Conservation (phyloP, 2,329 filamentous ascomycete species). For the Blastomyces parvus region DNA sequence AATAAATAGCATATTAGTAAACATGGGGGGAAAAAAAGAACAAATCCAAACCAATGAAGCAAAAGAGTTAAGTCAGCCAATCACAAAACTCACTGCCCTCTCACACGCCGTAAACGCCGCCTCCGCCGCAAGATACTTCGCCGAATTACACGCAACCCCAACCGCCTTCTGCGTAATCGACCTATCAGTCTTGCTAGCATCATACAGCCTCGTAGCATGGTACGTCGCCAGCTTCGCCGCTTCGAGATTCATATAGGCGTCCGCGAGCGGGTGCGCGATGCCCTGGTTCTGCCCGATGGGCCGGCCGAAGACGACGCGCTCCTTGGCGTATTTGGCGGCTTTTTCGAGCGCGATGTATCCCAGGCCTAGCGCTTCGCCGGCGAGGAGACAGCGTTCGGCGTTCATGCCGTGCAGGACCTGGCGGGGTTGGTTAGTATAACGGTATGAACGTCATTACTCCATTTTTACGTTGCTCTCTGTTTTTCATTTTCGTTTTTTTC, state of each 20-base stretch:
- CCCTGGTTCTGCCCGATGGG: constrained; percentile 53
- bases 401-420: constrained; percentile 67
- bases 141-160: constrained; percentile 50
- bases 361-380: constrained; percentile 69
- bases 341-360: constrained; percentile 61
- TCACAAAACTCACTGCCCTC: constrained; percentile 41
- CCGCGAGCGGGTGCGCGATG: constrained; percentile 50
- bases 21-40: neutral
- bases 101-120: constrained; percentile 53
- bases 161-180: constrained; percentile 48
- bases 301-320: constrained; percentile 52
- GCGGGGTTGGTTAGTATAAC: neutral
- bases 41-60: neutral
- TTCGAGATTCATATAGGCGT: constrained; percentile 53
- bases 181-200: constrained; percentile 44
- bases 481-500: neutral
- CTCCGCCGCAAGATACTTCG: constrained; percentile 52
- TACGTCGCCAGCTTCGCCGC: constrained; percentile 53
- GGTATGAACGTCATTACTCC: neutral
- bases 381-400: constrained; percentile 63
- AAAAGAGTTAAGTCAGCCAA: constrained; percentile 49
- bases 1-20: neutral
- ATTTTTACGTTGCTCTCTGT: neutral
- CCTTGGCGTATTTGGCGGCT: constrained; percentile 56
- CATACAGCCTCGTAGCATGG: constrained; percentile 51